Evolutionary conservation across 2,329 filamentous ascomycete species (phyloP).

Genomic region (Parascedosporium putredinis): DNA sequence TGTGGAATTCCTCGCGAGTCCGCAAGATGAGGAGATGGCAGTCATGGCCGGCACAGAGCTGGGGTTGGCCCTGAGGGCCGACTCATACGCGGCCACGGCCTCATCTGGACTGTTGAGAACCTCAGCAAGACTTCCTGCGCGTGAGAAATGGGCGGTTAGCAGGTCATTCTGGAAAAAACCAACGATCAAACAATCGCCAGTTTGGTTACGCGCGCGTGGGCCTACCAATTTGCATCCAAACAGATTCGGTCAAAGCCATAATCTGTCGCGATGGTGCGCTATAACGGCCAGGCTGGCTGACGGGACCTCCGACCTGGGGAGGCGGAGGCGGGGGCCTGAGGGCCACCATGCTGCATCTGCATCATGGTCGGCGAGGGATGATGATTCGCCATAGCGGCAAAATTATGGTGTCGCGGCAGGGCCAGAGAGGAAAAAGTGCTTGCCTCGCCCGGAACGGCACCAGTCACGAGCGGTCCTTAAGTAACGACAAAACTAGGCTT

Average conservation of each 20-base stretch:
- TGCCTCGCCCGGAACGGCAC: constrained; percentile 10
- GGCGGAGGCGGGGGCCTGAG: constrained; percentile 50
- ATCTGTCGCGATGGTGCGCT: constrained; percentile 58
- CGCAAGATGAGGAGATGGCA: constrained; percentile 86
- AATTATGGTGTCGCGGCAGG: constrained; percentile 4
- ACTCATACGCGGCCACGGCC: constrained; percentile 82
- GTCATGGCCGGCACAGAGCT: constrained; percentile 90
- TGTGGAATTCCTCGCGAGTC: constrained; percentile 85
- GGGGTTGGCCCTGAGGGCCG: constrained; percentile 75
- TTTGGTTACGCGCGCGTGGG: too few species aligned
- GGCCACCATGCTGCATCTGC: constrained; percentile 56
- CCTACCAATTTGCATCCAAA: constrained; percentile 91
- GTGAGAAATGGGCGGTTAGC: constrained; percentile 17
- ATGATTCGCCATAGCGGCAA: constrained; percentile 57
- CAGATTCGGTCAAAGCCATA: constrained; percentile 67
- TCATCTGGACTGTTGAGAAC: constrained; percentile 80
- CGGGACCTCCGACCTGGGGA: constrained; percentile 25
- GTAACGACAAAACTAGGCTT: too few species aligned
- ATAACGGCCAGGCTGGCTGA: constrained; percentile 1
- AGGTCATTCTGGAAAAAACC: neutral
- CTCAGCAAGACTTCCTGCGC: constrained; percentile 71
- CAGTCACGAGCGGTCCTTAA: constrained; percentile 12
- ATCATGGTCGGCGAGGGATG: constrained; percentile 76
- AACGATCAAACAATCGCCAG: constrained; percentile 10
- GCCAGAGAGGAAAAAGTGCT: neutral